A percentile compares a stretch with the other conserved stretches of the same genome.
Evolutionary conservation across 805 yeast genomes (phyloP).

Genomic region (Ogataea kodamae): DNA sequence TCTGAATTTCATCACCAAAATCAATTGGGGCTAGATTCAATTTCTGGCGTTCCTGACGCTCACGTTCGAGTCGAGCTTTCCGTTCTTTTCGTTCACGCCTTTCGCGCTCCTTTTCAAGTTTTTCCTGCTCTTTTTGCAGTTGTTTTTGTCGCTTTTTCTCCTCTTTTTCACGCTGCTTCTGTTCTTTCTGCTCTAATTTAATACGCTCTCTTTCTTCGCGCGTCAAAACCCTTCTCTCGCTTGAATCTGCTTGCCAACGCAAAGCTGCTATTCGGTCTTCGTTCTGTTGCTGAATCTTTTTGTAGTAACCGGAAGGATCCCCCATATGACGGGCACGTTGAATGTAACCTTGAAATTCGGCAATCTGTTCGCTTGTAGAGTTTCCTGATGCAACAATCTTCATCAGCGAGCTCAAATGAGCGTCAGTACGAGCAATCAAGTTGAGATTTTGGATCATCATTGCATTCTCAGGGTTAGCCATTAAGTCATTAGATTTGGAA

Average conservation of each 20-base stretch:
- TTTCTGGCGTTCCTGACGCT: slow-evolving; percentile 17
- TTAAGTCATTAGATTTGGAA: slow-evolving; percentile 24
- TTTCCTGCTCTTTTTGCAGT: slow-evolving; percentile 24
- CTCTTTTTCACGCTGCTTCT: slow-evolving; percentile 25
- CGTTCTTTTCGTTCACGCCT: slow-evolving; percentile 20
- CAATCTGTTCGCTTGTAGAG: slow-evolving; percentile 69
- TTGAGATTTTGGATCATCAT: slow-evolving; percentile 84
- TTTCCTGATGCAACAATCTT: slow-evolving; percentile 79
- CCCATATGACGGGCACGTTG: slow-evolving; percentile 77
- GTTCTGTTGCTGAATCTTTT: slow-evolving; percentile 21
- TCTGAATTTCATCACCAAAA: slow-evolving; percentile 16
- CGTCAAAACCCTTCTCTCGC: slow-evolving; percentile 21
- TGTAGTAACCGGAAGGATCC: slow-evolving; percentile 29
- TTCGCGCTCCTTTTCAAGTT: slow-evolving; percentile 22
- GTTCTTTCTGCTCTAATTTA: slow-evolving; percentile 22
- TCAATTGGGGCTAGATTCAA: slow-evolving; percentile 14
- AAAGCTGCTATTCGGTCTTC: slow-evolving; percentile 13
- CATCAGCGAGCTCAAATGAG: slow-evolving; percentile 69
- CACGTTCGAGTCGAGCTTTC: slow-evolving; percentile 14
- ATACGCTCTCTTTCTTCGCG: slow-evolving; percentile 21
- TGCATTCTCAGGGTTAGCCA: slow-evolving; percentile 58
- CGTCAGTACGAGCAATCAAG: slow-evolving; percentile 72
- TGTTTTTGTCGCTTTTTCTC: slow-evolving; percentile 21
- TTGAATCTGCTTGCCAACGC: slow-evolving; percentile 14
- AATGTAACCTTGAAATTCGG: slow-evolving; percentile 76